Conservation (phyloP, 257 asterid species). For the Eustoma russellianum region DNA sequence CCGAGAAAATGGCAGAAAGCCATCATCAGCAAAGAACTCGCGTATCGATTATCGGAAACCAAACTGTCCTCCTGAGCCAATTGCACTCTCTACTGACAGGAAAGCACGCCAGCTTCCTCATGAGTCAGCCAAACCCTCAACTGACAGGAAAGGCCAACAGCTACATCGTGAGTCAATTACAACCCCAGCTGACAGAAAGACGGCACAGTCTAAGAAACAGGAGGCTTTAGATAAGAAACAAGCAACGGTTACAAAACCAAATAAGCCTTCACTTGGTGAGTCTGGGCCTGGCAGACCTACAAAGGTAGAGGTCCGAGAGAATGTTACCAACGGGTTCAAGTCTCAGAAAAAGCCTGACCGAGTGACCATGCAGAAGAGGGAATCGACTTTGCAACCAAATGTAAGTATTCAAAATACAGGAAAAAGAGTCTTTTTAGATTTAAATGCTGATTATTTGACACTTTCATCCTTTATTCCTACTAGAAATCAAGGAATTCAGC, state of each 20-base stretch:
- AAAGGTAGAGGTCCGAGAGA: constrained; percentile 34
- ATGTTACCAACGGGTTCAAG: constrained; percentile 25
- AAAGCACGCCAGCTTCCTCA: constrained; percentile 32
- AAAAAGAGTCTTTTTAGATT: too few species aligned
- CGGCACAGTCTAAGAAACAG: constrained; percentile 34
- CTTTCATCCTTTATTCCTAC: not conserved
- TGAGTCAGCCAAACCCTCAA: constrained; percentile 11
- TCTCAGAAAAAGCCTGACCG: constrained; percentile 34
- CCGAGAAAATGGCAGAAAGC: constrained; percentile 61
- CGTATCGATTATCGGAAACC: constrained; percentile 19
- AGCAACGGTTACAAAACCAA: constrained; percentile 30
- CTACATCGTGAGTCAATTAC: constrained; percentile 12
- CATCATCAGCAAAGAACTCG: constrained; percentile 19
- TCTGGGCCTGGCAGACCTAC: constrained; percentile 41
- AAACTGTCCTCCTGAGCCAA: constrained; percentile 16
- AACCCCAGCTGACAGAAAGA: constrained; percentile 30
- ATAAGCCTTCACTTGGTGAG: constrained; percentile 24
- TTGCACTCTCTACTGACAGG: constrained; percentile 26
- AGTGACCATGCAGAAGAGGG: constrained; percentile 38
- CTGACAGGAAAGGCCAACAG: constrained; percentile 20
- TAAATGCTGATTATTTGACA: not conserved
- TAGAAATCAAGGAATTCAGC: constrained; percentile 32
- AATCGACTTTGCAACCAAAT: constrained; percentile 36
- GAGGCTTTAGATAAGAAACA: constrained; percentile 38
- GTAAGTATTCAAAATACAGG: constrained; percentile 22